These are phyloP conservation scores for Arxiozyma telluris DNA, from an alignment of 1,139 yeast species.

Conservation along the genomic window DNA sequence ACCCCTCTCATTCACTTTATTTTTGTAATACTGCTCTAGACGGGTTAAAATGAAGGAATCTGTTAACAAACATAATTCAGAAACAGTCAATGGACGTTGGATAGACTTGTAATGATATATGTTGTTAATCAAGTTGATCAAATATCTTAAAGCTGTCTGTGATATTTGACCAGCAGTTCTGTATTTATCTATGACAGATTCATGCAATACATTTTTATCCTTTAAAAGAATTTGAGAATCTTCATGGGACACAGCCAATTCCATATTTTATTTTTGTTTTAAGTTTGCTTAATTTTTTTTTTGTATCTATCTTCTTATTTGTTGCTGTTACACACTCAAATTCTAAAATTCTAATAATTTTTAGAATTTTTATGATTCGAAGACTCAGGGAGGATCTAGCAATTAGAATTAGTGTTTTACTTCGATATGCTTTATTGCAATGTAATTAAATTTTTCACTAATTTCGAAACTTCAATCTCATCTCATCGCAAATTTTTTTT, in stretches of 20 bases:
- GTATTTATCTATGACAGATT: slow-evolving; percentile 64
- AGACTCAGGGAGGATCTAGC: no score
- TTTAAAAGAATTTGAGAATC: slow-evolving; percentile 68
- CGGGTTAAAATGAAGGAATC: slow-evolving; percentile 62
- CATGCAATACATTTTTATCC: slow-evolving; percentile 61
- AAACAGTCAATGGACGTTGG: slow-evolving; percentile 43
- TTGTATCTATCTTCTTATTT: not conserved
- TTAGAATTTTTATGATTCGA: no score
- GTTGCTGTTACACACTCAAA: not conserved
- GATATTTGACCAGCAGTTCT: slow-evolving; percentile 84
- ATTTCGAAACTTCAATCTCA: slow-evolving; percentile 3
- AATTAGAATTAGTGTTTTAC: no score
- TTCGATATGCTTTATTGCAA: no score
- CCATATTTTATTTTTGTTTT: slow-evolving; percentile 34
- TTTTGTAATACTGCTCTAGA: slow-evolving; percentile 46
- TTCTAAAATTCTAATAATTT: no score
- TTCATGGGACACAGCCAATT: slow-evolving; percentile 56
- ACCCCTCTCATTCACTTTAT: slow-evolving; percentile 66
- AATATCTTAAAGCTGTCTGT: slow-evolving; percentile 72
- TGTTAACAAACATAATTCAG: slow-evolving; percentile 73
- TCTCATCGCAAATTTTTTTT: slow-evolving; percentile 13
- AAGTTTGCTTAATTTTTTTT: not conserved
- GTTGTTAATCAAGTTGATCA: slow-evolving; percentile 58
- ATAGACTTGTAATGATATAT: slow-evolving; percentile 46
- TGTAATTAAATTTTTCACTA: not conserved